phyloP scores from a whole-genome alignment of 148 eudicot genomes.

The Rhododendron kiyosumense region DNA sequence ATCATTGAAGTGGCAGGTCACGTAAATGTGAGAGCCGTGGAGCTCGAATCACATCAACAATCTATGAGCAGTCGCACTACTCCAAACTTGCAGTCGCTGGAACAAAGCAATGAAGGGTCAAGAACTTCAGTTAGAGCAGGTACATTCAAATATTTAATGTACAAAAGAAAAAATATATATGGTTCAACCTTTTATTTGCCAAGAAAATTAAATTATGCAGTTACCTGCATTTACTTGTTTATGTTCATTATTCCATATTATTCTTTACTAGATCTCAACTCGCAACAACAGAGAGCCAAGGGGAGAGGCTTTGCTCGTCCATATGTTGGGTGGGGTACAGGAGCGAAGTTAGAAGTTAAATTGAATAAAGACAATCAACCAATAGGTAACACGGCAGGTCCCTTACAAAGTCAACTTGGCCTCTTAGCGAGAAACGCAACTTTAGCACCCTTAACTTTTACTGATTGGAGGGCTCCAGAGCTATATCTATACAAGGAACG shows the following conservation, averaged over 20 bases:
- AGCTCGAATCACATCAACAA: neutral
- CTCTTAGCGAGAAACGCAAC: neutral
- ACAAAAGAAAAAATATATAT: too few relatives aligned
- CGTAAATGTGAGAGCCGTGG: neutral
- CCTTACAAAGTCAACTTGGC: neutral
- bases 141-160: too few relatives aligned
- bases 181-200: too few relatives aligned
- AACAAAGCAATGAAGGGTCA: neutral
- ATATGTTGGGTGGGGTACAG: neutral
- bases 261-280: neutral
- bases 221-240: too few relatives aligned
- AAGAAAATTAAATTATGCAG: too few relatives aligned
- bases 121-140: neutral
- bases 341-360: too few relatives aligned
- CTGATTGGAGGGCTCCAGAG: neutral
- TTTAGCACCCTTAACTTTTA: too few relatives aligned
- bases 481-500: neutral
- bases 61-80: neutral
- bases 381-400: neutral
- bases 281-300: neutral
- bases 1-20: neutral
- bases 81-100: neutral
- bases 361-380: neutral
- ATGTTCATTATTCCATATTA: too few relatives aligned
- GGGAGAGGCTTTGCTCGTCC: neutral